Conservation (phyloP, 106 monocot genomes). For the Allium sativum region DNA sequence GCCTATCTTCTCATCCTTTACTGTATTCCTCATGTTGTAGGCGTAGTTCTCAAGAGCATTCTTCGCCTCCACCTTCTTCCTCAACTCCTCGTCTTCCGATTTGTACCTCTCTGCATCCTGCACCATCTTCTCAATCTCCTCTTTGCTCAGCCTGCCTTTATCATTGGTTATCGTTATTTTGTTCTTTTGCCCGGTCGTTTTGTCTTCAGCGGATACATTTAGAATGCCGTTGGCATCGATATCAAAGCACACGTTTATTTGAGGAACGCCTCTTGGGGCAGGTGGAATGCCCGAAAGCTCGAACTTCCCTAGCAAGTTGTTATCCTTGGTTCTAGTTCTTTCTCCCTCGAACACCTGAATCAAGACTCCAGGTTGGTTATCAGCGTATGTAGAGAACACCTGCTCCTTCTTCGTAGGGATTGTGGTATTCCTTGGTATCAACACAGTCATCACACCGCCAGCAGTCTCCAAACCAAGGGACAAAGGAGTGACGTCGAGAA, state of each 20-base stretch:
- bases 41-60: constrained; percentile 17
- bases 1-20: constrained; percentile 48
- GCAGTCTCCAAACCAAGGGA: constrained; percentile 12
- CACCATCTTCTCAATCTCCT: too few relatives aligned
- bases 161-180: too few relatives aligned
- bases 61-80: constrained; percentile 14
- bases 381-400: constrained; percentile 9
- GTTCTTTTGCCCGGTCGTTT: too few relatives aligned
- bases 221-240: too few relatives aligned
- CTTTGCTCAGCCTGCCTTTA: too few relatives aligned
- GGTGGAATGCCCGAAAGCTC: too few relatives aligned
- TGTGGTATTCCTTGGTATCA: constrained; percentile 13
- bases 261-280: too few relatives aligned
- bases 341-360: constrained; percentile 12
- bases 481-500: constrained; percentile 9
- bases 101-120: too few relatives aligned
- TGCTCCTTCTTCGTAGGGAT: constrained; percentile 14
- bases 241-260: too few relatives aligned
- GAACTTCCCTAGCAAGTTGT: too few relatives aligned
- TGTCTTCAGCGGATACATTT: too few relatives aligned
- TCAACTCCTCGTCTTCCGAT: too few relatives aligned
- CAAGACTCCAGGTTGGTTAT: constrained; percentile 12
- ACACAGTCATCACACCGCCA: constrained; percentile 14
- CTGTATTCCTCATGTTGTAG: constrained; percentile 23
- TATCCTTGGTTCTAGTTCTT: constrained; percentile 12